Percentiles rank a stretch among this genome's conserved stretches.
phyloP scores from a whole-genome alignment of 805 yeast genomes.

The Suhomyces emberorum region DNA sequence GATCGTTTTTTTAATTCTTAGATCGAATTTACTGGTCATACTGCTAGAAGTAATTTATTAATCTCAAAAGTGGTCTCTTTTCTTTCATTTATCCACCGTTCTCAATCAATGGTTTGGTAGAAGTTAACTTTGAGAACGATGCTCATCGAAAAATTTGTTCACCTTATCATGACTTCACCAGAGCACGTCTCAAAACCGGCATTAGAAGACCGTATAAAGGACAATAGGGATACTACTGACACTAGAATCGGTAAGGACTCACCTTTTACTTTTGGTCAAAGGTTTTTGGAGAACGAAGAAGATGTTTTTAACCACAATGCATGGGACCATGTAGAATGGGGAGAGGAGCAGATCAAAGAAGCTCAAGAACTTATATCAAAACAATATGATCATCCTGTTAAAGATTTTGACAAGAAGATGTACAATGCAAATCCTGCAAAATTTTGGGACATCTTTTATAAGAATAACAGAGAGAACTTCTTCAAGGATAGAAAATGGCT shows the following conservation, averaged over 20 bases:
- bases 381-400: constrained; percentile 82
- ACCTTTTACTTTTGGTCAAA: constrained; percentile 91
- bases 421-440: constrained; percentile 86
- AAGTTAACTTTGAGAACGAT: no score
- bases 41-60: no score
- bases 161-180: constrained; percentile 1
- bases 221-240: constrained; percentile 26
- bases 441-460: constrained; percentile 93
- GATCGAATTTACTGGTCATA: no score
- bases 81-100: no score
- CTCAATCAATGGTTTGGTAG: no score
- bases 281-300: constrained; percentile 65
- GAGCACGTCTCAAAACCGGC: constrained; percentile 26
- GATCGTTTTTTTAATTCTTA: no score
- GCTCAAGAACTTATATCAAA: constrained; percentile 71
- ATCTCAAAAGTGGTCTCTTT: no score
- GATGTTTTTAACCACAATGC: constrained; percentile 94
- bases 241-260: constrained; percentile 76
- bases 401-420: constrained; percentile 74
- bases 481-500: constrained; percentile 97
- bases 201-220: constrained; percentile 17
- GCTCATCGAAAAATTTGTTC: constrained; percentile 1
- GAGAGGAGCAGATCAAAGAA: constrained; percentile 74
- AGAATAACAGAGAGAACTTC: constrained; percentile 86
- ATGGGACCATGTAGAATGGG: constrained; percentile 98